Evolutionary conservation across 352 stramenopile species (phyloP).

Genomic region (Pythium insidiosum): DNA sequence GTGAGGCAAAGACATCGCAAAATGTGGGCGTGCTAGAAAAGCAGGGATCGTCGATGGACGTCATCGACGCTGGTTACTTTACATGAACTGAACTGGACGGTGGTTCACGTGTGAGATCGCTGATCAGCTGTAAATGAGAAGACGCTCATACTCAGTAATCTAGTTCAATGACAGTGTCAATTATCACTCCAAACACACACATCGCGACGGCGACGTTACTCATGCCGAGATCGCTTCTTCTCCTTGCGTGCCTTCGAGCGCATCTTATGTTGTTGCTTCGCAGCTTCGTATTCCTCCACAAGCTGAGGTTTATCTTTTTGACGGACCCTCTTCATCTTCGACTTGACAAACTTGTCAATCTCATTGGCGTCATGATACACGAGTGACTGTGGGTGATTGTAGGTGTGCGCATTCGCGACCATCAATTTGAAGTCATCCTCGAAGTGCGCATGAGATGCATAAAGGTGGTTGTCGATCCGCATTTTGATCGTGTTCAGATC

Average conservation of each 20-base stretch:
- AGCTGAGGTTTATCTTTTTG: constrained; percentile 57
- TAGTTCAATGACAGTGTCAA: no score
- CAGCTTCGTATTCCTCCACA: constrained; percentile 54
- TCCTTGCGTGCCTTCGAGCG: constrained; percentile 70
- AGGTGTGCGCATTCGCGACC: constrained; percentile 81
- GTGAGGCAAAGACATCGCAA: constrained; percentile 59
- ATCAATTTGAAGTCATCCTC: constrained; percentile 82
- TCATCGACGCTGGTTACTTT: constrained; percentile 84
- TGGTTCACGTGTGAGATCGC: no score
- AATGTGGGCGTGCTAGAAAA: constrained; percentile 64
- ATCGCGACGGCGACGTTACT: constrained; percentile 6
- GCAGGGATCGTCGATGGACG: constrained; percentile 57
- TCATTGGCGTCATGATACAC: constrained; percentile 77
- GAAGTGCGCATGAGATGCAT: constrained; percentile 54
- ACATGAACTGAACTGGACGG: no score
- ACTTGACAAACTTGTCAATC: constrained; percentile 80
- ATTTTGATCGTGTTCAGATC: constrained; percentile 81
- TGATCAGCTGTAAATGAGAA: no score
- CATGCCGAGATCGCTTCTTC: constrained; percentile 61
- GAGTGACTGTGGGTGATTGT: constrained; percentile 79
- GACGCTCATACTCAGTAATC: no score
- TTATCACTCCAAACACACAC: neutral
- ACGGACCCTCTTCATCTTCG: constrained; percentile 62
- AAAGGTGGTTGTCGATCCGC: constrained; percentile 64
- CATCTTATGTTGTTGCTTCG: constrained; percentile 73